Evolutionary conservation across 2,329 filamentous ascomycete genomes (phyloP), one percentile per base, ranked within the genome.

Genomic region (Fonsecaea monophora): DNA sequence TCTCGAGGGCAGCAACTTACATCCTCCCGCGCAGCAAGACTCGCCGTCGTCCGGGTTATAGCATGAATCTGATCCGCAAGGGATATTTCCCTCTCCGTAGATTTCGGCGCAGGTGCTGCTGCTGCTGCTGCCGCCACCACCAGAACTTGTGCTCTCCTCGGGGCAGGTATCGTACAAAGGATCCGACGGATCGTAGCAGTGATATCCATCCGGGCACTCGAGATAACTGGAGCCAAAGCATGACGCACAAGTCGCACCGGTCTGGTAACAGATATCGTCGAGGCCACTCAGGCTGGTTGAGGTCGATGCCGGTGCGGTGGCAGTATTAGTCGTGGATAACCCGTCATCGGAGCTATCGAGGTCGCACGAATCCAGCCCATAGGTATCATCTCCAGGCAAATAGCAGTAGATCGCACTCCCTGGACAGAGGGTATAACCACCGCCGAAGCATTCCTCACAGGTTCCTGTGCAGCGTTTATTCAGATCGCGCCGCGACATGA

Each of bases 381-480:
- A 71, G 37, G 48, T 15, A 13, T 35, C 8, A 50, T 69, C 67
- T 40, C 67, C 69, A 37, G 69, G 69, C 12, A 65, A 56, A 45
- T 71, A 71, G 62, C 69, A 71, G 60, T 55, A 68, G 35, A 64
- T 64, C 5, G 18, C 61, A 35, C 64, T 66, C 8, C 48, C 62
- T 2, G 69, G 69, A 53, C 69, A 71, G 21, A 68, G 65, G 4
- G 62, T 71, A 45, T 69, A 71, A n/a, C 69, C 69, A 8, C 32
- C 15, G 6, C 69, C 69, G 45, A 71, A 71, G 45, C 69, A 71
- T 60, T 71, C 62, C n/a, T 48, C 65, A 37, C 69, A 71, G 13
- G 53, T 65, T 45, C 69, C 69, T 30, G 65, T 59, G 55, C 69
- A 71, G 15, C 69, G 67, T 60, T 71, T 69, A 1, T 66, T 55